Conservation (phyloP, 345 rosid species). For the Citrus medica region DNA sequence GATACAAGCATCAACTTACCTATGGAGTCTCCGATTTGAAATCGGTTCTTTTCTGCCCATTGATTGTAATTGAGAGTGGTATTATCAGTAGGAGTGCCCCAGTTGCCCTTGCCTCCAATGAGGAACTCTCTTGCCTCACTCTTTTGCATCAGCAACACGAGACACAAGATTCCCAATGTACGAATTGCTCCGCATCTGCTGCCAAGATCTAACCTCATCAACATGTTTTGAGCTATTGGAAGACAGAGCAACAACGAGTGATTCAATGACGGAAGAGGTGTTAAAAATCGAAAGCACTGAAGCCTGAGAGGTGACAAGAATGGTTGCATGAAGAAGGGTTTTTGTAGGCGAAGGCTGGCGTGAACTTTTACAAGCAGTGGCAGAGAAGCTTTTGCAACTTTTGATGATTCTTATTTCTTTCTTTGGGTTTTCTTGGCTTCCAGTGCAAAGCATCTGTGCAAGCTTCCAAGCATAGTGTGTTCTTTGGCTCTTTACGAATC, state of each 20-base stretch:
- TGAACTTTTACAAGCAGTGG: slow-evolving; percentile 42
- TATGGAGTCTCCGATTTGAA: slow-evolving; percentile 75
- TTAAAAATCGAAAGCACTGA: neutral
- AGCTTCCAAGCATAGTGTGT: neutral
- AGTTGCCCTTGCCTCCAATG: slow-evolving; percentile 56
- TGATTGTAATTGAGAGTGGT: slow-evolving; percentile 31
- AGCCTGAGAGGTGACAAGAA: slow-evolving; percentile 16
- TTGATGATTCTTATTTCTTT: slow-evolving; percentile 23
- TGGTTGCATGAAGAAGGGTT: slow-evolving; percentile 24
- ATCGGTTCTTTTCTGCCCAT: slow-evolving; percentile 78
- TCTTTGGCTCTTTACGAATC: neutral
- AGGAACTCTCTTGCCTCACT: slow-evolving; percentile 51
- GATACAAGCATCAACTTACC: slow-evolving; percentile 34
- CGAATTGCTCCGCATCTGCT: slow-evolving; percentile 8
- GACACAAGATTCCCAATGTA: slow-evolving; percentile 35
- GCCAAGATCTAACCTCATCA: slow-evolving; percentile 1
- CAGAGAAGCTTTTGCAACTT: slow-evolving; percentile 50
- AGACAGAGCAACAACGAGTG: neutral
- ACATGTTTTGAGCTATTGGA: slow-evolving; percentile 29
- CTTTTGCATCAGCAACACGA: slow-evolving; percentile 36
- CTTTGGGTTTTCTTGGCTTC: slow-evolving; percentile 44
- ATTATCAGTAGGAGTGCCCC: slow-evolving; percentile 51
- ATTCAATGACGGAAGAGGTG: too few species aligned
- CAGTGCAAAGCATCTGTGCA: slow-evolving; percentile 54
- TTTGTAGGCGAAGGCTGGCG: slow-evolving; percentile 52